A percentile compares a stretch with the other conserved stretches of the same genome.
Conservation (phyloP, 2,329 filamentous ascomycete species). For the Capronia coronata region DNA sequence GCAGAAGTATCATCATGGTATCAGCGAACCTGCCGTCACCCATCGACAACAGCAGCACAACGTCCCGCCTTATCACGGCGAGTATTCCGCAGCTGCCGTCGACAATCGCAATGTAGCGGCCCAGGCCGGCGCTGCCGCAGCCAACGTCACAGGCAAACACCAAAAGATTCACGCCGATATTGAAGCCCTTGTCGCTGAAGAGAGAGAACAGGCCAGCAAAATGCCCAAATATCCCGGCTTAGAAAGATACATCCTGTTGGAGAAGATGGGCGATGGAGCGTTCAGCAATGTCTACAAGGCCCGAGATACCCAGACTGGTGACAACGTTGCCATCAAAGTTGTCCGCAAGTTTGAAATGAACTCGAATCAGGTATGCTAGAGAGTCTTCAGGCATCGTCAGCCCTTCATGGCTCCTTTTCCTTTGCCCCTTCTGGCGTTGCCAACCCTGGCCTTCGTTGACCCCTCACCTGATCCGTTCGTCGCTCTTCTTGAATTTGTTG, state of each 20-base stretch:
- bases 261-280: slow-evolving; percentile 98
- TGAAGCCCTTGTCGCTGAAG: slow-evolving; percentile 81
- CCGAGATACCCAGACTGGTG: slow-evolving; percentile 60
- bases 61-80: slow-evolving; percentile 43
- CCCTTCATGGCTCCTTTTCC: slow-evolving; percentile 15
- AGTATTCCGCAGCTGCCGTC: slow-evolving; percentile 56
- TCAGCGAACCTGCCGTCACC: slow-evolving; percentile 57
- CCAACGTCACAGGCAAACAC: slow-evolving; percentile 56
- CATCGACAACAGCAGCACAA: slow-evolving; percentile 42
- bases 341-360: slow-evolving; percentile 99
- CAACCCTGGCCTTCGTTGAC: background rate
- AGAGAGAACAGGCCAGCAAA: slow-evolving; percentile 77
- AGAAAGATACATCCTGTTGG: slow-evolving; percentile 75
- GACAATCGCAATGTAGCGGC: slow-evolving; percentile 60
- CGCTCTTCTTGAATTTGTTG: slow-evolving; percentile 23
- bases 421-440: slow-evolving; percentile 26
- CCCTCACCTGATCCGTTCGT: background rate
- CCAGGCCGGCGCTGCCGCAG: slow-evolving; percentile 60
- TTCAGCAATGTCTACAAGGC: slow-evolving; percentile 98
- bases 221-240: slow-evolving; percentile 80
- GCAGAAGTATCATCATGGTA: slow-evolving; percentile 48
- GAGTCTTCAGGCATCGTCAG: slow-evolving; percentile 24
- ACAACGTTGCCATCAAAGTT: slow-evolving; percentile 92
- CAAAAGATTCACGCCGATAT: slow-evolving; percentile 61
- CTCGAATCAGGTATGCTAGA: slow-evolving; percentile 78